phyloP scores from a whole-genome alignment of 176 grass and related monocot species.

The Oryza australiensis region DNA sequence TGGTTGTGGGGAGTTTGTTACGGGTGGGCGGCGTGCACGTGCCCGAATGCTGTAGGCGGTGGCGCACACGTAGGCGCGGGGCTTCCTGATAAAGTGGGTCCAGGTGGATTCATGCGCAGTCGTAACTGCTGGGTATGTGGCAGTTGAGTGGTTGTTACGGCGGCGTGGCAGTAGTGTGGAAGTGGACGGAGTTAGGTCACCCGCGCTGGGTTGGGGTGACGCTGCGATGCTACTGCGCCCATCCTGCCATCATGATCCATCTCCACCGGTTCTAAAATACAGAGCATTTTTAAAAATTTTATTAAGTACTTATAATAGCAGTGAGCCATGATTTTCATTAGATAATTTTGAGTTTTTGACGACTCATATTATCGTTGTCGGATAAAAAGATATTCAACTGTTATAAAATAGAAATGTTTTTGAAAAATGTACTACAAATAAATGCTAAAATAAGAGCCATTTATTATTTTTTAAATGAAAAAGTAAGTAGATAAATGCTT shows the following conservation, averaged over 20 bases:
- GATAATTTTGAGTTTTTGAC: too few relatives aligned
- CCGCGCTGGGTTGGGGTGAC: background rate
- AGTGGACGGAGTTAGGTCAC: slow-evolving; percentile 41
- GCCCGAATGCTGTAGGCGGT: slow-evolving; percentile 43
- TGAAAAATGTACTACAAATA: too few relatives aligned
- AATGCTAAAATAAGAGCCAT: too few relatives aligned
- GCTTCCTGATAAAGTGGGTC: slow-evolving; percentile 37
- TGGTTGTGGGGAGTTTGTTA: slow-evolving; percentile 23
- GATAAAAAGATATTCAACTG: too few relatives aligned
- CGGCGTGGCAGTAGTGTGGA: background rate
- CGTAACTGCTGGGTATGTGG: slow-evolving; percentile 19
- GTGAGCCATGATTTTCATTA: too few relatives aligned
- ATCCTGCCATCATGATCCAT: background rate
- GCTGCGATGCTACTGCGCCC: background rate
- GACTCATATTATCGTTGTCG: too few relatives aligned
- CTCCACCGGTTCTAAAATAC: background rate
- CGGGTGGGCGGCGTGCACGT: slow-evolving; percentile 38
- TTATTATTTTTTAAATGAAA: too few relatives aligned
- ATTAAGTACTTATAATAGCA: too few relatives aligned
- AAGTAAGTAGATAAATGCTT: too few relatives aligned
- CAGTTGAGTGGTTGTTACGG: slow-evolving; percentile 43
- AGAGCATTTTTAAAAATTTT: too few relatives aligned
- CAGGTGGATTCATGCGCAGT: background rate
- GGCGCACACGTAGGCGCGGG: slow-evolving; percentile 24
- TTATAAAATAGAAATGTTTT: too few relatives aligned